phyloP scores from a whole-genome alignment of 225 moss, liverwort and hornwort species.

The Pseudisothecium myosuroides region DNA sequence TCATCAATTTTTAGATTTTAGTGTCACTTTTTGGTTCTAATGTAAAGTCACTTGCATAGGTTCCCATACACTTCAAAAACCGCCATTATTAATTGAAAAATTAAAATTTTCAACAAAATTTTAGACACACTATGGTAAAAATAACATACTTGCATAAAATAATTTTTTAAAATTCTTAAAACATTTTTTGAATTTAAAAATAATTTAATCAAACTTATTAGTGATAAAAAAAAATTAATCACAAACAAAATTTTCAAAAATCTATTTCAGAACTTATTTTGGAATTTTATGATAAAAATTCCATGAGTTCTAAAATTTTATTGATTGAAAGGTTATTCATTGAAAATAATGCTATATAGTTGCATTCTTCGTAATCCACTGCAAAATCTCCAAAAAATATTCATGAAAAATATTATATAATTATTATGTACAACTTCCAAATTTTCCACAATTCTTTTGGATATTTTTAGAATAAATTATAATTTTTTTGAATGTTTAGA shows the following conservation, averaged over 20 bases:
- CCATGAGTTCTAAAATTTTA: background rate
- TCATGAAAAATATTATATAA: background rate
- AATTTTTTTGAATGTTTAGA: no score
- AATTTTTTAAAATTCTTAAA: no score
- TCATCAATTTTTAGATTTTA: background rate
- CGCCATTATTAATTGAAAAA: background rate
- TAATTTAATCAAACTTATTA: background rate
- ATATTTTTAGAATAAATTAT: background rate
- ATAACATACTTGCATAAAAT: background rate
- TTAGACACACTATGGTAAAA: accelerated
- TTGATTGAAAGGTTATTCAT: background rate
- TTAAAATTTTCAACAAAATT: background rate
- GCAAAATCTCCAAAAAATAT: background rate
- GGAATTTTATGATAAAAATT: background rate
- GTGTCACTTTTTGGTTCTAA: background rate
- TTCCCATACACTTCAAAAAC: background rate
- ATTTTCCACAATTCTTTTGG: background rate
- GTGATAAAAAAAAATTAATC: background rate
- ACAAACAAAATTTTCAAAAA: background rate
- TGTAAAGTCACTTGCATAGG: accelerated
- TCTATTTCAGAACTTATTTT: background rate
- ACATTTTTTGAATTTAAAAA: accelerated
- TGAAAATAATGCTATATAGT: no score
- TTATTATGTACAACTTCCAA: no score
- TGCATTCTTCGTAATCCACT: background rate